Evolutionary conservation across 257 asterid species (phyloP), one percentile per base, ranked within the genome.

Genomic region (Solanum appendiculatum): DNA sequence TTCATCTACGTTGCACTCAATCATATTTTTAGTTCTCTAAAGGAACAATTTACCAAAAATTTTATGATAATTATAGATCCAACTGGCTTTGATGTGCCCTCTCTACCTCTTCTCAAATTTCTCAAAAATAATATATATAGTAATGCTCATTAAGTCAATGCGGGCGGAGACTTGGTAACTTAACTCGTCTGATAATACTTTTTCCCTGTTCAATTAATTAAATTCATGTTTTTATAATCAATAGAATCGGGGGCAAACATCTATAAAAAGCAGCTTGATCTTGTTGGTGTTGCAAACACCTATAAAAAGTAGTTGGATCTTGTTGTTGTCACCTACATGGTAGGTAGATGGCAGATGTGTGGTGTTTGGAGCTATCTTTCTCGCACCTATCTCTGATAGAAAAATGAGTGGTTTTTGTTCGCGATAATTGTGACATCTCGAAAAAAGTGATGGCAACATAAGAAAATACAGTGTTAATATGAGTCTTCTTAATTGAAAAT

Each of bases 1-100:
- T n/a, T 84, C 87, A 74, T 75, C 83, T 5, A 27, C 64, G 46
- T 21, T 75, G 64, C 75, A 86, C 75, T 36, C 88, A 86, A 86
- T 86, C 36, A 34, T 72, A 84, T 72, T 75, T 73, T 86, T 74
- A 66, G 12, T 39, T 75, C 85, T 86, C 73, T 34, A 78, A 54
- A 56, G 58, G 21, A 75, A 75, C 83, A 39, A 7, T 39, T 39
- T 75, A 37, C 31, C 21, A 75, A 1, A 1, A 9, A 75, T 20
- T 39, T 75, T 21, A 74, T 9, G 1, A 10, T 36, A 37, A n/a
- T 46, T 12, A 21, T 6, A n/a, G 20, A 75, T n/a, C 54, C 34
- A 37, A n/a, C 9, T 21, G 33, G 58, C 14, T 25, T 25, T 39
- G 83, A 20, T 37, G 15, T 37, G 31, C 6, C 82, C 9, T 63